Conservation (phyloP, 2,329 filamentous ascomycete species). For the Diaporthe humulicola region DNA sequence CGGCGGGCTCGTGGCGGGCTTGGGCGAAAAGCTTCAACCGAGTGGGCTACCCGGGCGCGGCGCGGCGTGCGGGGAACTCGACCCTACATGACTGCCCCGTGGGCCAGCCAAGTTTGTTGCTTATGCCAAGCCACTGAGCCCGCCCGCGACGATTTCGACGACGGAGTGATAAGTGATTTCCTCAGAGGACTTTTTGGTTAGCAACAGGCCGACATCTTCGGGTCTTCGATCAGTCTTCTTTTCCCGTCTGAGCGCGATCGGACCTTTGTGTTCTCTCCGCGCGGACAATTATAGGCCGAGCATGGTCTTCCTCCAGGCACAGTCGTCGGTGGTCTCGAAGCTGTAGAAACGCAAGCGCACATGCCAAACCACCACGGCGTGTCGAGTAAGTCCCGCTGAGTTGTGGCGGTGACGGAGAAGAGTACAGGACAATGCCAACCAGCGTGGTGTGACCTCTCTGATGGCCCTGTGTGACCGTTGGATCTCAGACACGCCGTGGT, state of each 20-base stretch:
- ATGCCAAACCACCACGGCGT: neutral
- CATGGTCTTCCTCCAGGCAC: neutral
- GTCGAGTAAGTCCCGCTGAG: neutral
- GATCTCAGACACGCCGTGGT: slow-evolving; percentile 38
- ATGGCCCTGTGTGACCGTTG: slow-evolving; percentile 26
- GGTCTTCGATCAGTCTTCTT: neutral
- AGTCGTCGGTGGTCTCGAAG: neutral
- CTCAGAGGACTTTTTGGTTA: neutral
- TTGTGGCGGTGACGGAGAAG: slow-evolving; percentile 20
- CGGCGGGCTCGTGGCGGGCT: slow-evolving; percentile 1
- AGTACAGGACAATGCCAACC: neutral
- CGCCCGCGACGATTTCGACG: neutral
- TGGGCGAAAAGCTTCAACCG: slow-evolving; percentile 24
- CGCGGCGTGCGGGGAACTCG: slow-evolving; percentile 13
- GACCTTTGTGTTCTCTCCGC: neutral
- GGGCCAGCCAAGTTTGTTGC: neutral
- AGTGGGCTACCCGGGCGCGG: slow-evolving; percentile 1
- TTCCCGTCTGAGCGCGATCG: neutral
- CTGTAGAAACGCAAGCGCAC: neutral
- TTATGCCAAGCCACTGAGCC: neutral
- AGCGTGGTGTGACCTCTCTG: neutral
- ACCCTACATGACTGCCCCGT: neutral
- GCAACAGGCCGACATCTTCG: neutral
- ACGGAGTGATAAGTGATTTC: neutral
- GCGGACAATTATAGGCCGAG: neutral